These are phyloP conservation scores for Ceratobasidium sp. DNA, from an alignment of 1,284 basidiomycete genomes.

Conservation along the genomic window DNA sequence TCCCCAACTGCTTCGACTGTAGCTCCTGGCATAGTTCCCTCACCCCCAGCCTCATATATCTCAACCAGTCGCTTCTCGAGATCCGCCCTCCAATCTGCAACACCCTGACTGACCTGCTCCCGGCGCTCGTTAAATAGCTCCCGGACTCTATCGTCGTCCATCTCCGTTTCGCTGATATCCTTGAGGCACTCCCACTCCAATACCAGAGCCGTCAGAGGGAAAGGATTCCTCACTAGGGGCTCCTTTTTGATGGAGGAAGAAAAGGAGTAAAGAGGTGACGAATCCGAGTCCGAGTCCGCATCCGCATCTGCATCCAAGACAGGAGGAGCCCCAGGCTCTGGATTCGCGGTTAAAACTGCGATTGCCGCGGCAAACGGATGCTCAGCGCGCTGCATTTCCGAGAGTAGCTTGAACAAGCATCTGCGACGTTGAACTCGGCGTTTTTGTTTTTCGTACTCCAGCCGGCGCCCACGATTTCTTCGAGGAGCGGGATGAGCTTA, in stretches of 20 bases:
- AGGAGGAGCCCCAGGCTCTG: background rate
- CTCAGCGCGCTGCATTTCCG: background rate
- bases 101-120: background rate
- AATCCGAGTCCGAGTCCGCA: too few species aligned
- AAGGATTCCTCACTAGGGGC: background rate
- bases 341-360: background rate
- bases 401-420: background rate
- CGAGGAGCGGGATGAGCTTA: slow-evolving; percentile 15
- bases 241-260: background rate
- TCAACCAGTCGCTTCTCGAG: background rate
- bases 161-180: background rate
- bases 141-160: background rate
- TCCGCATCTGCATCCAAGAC: too few species aligned
- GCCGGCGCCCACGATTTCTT: background rate
- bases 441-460: background rate
- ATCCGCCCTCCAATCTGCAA: background rate
- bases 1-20: too few species aligned
- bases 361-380: background rate
- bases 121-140: background rate
- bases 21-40: too few species aligned
- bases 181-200: background rate
- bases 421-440: background rate
- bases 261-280: too few species aligned
- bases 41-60: background rate
- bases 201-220: background rate